phyloP scores from a whole-genome alignment of 495 filamentous ascomycete species.

The Aspergillus ellipticus region DNA sequence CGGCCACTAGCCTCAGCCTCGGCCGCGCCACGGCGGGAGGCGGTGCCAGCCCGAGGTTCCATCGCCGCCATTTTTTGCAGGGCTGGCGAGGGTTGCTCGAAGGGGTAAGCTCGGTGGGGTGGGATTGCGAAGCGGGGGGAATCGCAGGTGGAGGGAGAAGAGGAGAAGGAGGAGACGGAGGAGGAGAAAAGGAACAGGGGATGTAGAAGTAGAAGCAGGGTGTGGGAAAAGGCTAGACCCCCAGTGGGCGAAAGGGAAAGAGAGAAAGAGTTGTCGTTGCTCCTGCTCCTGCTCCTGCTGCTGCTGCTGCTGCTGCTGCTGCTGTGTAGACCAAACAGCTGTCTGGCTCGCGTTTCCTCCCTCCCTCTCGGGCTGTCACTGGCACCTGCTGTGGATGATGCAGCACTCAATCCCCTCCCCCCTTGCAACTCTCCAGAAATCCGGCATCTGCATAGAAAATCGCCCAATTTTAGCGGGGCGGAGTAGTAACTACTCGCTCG shows the following conservation, averaged over 20 bases:
- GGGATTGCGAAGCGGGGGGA: not conserved
- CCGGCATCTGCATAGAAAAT: slow-evolving; percentile 6
- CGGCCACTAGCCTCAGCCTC: slow-evolving; percentile 15
- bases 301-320: not conserved
- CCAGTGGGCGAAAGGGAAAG: not conserved
- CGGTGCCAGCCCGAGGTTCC: slow-evolving; percentile 4
- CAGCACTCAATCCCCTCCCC: slow-evolving; percentile 17
- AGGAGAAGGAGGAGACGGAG: not conserved
- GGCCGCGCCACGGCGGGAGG: slow-evolving; percentile 9
- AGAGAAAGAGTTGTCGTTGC: not conserved
- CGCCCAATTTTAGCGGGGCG: slow-evolving; percentile 1
- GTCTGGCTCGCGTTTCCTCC: slow-evolving; percentile 4
- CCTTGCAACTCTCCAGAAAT: slow-evolving; percentile 22
- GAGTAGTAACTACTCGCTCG: not conserved
- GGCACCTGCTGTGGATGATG: slow-evolving; percentile 15
- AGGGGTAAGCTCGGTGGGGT: not conserved
- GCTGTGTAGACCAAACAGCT: slow-evolving; percentile 5
- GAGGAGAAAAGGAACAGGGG: not conserved
- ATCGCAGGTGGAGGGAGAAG: not conserved
- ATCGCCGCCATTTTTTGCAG: slow-evolving; percentile 5
- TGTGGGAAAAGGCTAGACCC: not conserved
- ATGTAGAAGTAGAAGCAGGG: not conserved
- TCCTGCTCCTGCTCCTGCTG: not conserved
- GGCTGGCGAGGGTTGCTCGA: not conserved
- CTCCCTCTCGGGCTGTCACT: slow-evolving; percentile 12